phyloP scores from a whole-genome alignment of 257 asterid species.

The Nicotiana obtusifolia region DNA sequence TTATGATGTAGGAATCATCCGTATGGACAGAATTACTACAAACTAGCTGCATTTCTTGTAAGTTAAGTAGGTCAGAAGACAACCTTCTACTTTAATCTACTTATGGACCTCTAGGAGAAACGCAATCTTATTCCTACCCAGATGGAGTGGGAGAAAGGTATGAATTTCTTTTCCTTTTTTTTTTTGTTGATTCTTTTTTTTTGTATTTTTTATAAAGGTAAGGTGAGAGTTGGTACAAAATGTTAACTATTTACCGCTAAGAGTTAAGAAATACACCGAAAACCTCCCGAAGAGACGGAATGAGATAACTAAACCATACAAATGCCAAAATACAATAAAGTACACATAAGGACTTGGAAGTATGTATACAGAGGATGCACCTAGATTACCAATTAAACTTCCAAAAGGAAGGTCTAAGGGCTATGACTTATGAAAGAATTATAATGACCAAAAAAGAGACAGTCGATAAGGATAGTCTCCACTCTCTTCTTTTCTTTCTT shows the following conservation, averaged over 20 bases:
- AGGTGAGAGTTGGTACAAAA: not conserved
- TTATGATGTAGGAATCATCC: not conserved
- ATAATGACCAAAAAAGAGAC: not conserved
- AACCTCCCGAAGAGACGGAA: not conserved
- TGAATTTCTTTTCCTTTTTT: not conserved
- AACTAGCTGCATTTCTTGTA: not conserved
- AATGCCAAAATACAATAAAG: not conserved
- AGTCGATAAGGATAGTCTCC: not conserved
- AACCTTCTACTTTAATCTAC: not conserved
- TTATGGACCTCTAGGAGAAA: constrained; percentile 7
- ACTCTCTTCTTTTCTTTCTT: not conserved
- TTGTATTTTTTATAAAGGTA: not conserved
- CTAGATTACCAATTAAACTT: not conserved
- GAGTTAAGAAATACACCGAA: not conserved
- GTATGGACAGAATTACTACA: not conserved
- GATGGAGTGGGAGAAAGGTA: not conserved
- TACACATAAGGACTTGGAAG: not conserved
- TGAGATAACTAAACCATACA: not conserved
- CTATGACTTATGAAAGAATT: not conserved
- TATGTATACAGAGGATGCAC: not conserved
- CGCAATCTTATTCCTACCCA: not conserved
- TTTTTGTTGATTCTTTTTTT: not conserved
- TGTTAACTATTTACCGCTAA: not conserved
- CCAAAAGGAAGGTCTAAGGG: not conserved
- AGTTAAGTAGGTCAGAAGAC: not conserved